Base-by-base conservation (phyloP, 2,329 filamentous ascomycete species). In the Fonsecaea multimorphosa region DNA sequence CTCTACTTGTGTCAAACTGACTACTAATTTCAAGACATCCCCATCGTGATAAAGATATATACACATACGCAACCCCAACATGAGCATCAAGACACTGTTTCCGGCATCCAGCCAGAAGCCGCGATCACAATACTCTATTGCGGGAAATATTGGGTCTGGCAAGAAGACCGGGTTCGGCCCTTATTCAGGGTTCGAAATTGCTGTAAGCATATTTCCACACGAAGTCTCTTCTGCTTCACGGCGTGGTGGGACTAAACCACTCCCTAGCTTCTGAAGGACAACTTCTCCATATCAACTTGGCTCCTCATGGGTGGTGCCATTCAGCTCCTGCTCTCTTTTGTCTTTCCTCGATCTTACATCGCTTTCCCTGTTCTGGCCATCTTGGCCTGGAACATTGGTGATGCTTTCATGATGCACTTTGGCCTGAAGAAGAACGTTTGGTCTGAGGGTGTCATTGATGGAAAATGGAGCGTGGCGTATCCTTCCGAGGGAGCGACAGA, bases 401-500 rank as follows among this genome's bases (percentile, higher is more conserved):
- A 79, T 63, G 72, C 74, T n/a, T 70, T 75, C 32, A 71, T 77
- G 24, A 76, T 78, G 63, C 68, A 73, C 5, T 65, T 69, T 12
- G 73, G 74, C 58, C 67, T 75, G 34, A 77, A 74, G 24, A 65
- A 67, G 16, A 81, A 82, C 66, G 71, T 73, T 5, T 77, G 75
- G 69, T 73, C 79, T 70, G 71, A 76, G 27, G 72, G 67, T 46
- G 72, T 77, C 29, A 69, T 81, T 44, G 58, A 59, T 4, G 65
- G 68, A 6, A 70, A 65, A 65, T 61, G 7, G 68, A 72, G 32
- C 80, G 79, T 65, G 73, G 73, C 64, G 74, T 75, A n/a, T 75
- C 77, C 14, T 57, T 70, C 78, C 55, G 79, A 79, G 0, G 71
- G 77, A 63, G 62, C 68, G 1, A 59, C 71, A 1, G 77, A 78